A percentile compares a stretch with the other conserved stretches of the same genome.
These are phyloP conservation scores for Funneliformis caledonium DNA, from an alignment of 371 early-diverging fungal genomes.

Conservation along the genomic window DNA sequence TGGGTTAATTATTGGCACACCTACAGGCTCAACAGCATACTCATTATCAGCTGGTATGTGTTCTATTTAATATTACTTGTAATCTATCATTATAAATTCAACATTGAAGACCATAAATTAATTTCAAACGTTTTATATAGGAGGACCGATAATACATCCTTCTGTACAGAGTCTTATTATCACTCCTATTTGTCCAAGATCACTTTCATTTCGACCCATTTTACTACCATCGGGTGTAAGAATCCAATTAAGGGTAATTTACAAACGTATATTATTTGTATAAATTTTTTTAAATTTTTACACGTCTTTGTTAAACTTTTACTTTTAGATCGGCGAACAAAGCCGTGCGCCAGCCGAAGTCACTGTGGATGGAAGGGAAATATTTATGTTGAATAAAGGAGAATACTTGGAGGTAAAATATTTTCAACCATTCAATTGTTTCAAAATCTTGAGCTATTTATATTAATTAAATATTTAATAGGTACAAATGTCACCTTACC, in stretches of 20 bases:
- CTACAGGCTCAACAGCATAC: constrained; percentile 96
- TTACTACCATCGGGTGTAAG: constrained; percentile 81
- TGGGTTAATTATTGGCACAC: constrained; percentile 86
- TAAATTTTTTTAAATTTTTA: constrained; percentile 38
- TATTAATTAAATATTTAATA: constrained; percentile 40
- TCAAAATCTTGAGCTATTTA: neutral
- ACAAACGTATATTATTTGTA: neutral
- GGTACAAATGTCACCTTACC: constrained; percentile 76
- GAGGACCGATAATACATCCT: constrained; percentile 95
- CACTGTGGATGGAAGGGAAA: constrained; percentile 75
- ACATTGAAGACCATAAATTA: neutral
- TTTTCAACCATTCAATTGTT: neutral
- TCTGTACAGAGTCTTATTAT: constrained; percentile 84
- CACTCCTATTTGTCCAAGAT: constrained; percentile 96
- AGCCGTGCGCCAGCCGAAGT: constrained; percentile 71
- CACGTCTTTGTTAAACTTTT: constrained; percentile 8
- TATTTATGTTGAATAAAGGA: constrained; percentile 67
- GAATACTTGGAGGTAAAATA: constrained; percentile 66
- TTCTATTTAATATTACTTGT: neutral
- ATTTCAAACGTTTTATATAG: constrained; percentile 37
- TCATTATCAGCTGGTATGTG: constrained; percentile 79
- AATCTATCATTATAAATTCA: too few species aligned
- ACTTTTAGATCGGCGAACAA: constrained; percentile 57
- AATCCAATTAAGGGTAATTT: constrained; percentile 63
- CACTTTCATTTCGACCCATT: constrained; percentile 91